Base-by-base conservation (phyloP, 768 basidiomycete genomes). In the Rhodotorula graminis region DNA sequence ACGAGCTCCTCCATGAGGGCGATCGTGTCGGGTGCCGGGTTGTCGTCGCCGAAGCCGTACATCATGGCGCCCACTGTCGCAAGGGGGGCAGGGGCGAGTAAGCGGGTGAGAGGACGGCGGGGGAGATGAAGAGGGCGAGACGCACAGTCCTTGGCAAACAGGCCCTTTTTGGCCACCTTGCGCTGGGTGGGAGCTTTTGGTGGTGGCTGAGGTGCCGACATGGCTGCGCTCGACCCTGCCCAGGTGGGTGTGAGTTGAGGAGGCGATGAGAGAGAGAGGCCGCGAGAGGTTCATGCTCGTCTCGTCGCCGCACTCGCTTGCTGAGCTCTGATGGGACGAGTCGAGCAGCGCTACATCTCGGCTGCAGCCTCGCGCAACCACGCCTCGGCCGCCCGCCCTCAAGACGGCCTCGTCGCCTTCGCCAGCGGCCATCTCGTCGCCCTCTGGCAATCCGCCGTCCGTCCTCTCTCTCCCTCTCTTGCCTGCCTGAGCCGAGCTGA, bases 1-100 rank as follows among this genome's bases (percentile, higher is more conserved):
- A 95, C 82, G 65, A 95, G 92, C 79, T 95, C 92, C 79, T 95
- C 92, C 91, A 95, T 90, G 52, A 94, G 90, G 74, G 87, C 89
- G 40, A 93, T 90, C 0, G 90, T 90, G 77, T 96, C 93, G 52
- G 86, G 89, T 6, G 91, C 89, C 1, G 92, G 91, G 76, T 89
- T 85, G 79, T 92, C 92, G 80, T 96, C 93, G 19, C 93, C 93
- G 81, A 95, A 96, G 42, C 91, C 92, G 78, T 92, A 94, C 78
- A 78, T 78, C 77, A 78, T 75, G 5, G 68, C 47, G 10, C 64
- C 65, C 42, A 78, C 74, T 77, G 72, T 37, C 4, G 37, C 27
- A 33, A 23, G 6, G 29, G 31, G n/a, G 46, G 47, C 49, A 27
- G 42, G 2, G 23, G 44, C 49, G 59, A 55, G 55, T 37, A 61